Conservation (phyloP, 495 filamentous ascomycete genomes). For the Penicillium coprophilum region DNA sequence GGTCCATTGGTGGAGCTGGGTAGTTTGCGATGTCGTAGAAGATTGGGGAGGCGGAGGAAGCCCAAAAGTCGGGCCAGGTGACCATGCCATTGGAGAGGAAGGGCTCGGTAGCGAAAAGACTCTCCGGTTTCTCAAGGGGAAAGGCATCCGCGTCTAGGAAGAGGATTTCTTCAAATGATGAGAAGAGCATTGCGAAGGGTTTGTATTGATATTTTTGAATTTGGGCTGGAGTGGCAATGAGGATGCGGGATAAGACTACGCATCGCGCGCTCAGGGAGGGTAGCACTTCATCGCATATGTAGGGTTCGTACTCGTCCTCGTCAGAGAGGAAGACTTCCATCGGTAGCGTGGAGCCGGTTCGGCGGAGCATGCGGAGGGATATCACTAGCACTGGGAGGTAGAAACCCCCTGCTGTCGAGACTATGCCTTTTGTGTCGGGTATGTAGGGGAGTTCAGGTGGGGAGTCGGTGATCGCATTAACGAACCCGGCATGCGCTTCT, state of each 20-base stretch:
- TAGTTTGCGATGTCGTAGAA: conserved; percentile 51
- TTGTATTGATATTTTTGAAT: conserved; percentile 51
- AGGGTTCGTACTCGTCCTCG: conserved; percentile 40
- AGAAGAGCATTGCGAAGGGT: conserved; percentile 50
- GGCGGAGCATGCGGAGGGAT: conserved; percentile 51
- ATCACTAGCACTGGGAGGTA: conserved; percentile 44
- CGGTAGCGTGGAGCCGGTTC: conserved; percentile 49
- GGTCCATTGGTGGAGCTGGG: conserved; percentile 17
- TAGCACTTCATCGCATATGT: conserved; percentile 48
- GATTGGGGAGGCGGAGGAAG: conserved; percentile 40
- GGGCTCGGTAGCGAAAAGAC: conserved; percentile 41
- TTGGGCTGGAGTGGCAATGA: conserved; percentile 18
- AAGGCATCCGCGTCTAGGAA: conserved; percentile 53
- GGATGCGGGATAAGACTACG: conserved; percentile 36
- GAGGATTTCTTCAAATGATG: conserved; percentile 50
- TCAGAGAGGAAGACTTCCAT: conserved; percentile 53
- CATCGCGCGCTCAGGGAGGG: conserved; percentile 48
- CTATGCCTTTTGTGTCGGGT: conserved; percentile 42
- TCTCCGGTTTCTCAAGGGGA: conserved; percentile 41
- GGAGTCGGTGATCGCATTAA: conserved; percentile 26
- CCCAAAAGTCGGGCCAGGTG: conserved; percentile 59
- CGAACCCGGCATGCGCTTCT: conserved; percentile 36
- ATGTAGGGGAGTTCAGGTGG: conserved; percentile 35
- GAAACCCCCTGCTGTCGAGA: conserved; percentile 37
- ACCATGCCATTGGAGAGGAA: conserved; percentile 48